phyloP scores from a whole-genome alignment of 2,329 filamentous ascomycete genomes.

The Phaeosphaeria sp. region DNA sequence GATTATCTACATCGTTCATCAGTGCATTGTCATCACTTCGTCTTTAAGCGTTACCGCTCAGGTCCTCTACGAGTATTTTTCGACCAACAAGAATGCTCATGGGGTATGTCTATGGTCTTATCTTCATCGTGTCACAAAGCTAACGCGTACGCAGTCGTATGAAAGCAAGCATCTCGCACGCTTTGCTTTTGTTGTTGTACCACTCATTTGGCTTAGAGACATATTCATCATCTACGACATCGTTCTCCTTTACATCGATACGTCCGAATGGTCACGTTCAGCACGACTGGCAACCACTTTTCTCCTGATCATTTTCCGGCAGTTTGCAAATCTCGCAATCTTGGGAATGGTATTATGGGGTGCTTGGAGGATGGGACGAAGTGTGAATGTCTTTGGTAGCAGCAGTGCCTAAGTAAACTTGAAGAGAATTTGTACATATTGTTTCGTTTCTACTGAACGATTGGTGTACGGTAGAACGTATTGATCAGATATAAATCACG shows the following conservation, averaged over 20 bases:
- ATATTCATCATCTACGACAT: conserved; percentile 13
- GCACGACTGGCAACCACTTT: conserved; percentile 4
- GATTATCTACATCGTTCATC: conserved; percentile 6
- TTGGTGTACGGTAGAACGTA: too few species aligned
- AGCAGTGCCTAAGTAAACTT: neutral
- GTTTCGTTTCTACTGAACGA: neutral
- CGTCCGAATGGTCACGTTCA: neutral
- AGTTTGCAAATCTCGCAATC: conserved; percentile 6
- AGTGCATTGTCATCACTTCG: conserved; percentile 7
- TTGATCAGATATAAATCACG: too few species aligned
- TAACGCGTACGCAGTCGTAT: neutral
- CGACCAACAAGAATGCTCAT: conserved; percentile 5
- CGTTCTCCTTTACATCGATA: conserved; percentile 5
- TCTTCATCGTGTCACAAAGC: neutral
- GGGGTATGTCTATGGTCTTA: conserved; percentile 3
- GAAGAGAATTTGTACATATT: neutral
- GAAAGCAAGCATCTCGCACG: conserved; percentile 8
- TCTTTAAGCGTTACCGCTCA: conserved; percentile 7
- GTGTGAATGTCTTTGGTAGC: conserved; percentile 2
- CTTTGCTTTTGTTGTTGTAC: conserved; percentile 7
- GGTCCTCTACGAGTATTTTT: conserved; percentile 6
- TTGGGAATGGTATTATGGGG: conserved; percentile 10
- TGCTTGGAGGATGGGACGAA: conserved; percentile 12
- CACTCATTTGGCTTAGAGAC: conserved; percentile 11
- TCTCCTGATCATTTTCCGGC: conserved; percentile 6